phyloP scores from a whole-genome alignment of 2,329 filamentous ascomycete genomes.

The Epicoccum sorghinum region DNA sequence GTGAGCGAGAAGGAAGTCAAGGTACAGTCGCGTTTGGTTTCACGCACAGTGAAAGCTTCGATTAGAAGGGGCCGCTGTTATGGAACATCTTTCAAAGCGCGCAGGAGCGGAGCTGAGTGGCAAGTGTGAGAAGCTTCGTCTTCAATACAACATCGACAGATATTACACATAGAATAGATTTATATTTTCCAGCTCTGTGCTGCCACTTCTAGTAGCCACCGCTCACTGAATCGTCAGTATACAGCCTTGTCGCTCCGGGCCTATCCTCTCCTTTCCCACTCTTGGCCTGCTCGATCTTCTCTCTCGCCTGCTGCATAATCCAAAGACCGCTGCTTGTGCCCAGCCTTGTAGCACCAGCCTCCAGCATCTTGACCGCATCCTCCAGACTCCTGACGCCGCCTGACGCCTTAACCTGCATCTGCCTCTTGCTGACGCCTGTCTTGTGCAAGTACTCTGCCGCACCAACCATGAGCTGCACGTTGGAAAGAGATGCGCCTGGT shows the following conservation, averaged over 20 bases:
- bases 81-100: too few relatives aligned
- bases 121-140: too few relatives aligned
- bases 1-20: too few relatives aligned
- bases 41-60: too few relatives aligned
- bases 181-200: too few relatives aligned
- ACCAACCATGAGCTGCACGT: constrained; percentile 61
- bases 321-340: constrained; percentile 62
- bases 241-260: constrained; percentile 40
- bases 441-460: constrained; percentile 53
- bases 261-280: constrained; percentile 30
- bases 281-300: constrained; percentile 31
- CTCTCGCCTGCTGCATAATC: constrained; percentile 58
- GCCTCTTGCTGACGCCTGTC: constrained; percentile 32
- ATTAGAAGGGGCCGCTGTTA: too few relatives aligned
- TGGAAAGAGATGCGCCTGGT: constrained; percentile 57
- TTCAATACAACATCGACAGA: too few relatives aligned
- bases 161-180: too few relatives aligned
- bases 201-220: constrained; percentile 14
- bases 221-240: constrained; percentile 43
- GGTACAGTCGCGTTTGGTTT: too few relatives aligned
- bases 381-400: constrained; percentile 61
- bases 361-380: constrained; percentile 60
- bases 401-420: constrained; percentile 63
- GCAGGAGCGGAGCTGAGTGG: too few relatives aligned
- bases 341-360: constrained; percentile 62